These are phyloP conservation scores for Monosporascus sp. DNA, from an alignment of 2,329 filamentous ascomycete genomes.

Conservation along the genomic window DNA sequence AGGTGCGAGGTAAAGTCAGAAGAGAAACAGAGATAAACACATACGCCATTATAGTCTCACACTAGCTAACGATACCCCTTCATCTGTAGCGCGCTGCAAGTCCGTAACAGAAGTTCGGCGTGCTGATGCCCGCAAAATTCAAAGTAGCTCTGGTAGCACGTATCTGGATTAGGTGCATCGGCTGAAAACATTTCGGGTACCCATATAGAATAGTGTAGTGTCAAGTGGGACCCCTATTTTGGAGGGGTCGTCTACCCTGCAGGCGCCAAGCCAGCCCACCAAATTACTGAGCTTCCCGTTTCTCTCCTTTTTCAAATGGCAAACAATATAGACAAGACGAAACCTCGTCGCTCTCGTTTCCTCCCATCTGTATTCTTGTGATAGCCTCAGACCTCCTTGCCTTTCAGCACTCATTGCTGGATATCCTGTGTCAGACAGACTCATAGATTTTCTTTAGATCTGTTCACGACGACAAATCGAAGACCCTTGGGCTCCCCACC, in stretches of 20 bases:
- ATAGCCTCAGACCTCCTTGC: background rate
- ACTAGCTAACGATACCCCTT: too few species aligned
- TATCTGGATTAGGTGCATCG: background rate
- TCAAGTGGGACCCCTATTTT: background rate
- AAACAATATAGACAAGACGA: background rate
- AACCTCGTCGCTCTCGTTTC: background rate
- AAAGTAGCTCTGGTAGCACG: too few species aligned
- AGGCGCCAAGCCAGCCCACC: background rate
- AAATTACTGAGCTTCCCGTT: background rate
- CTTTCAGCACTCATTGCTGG: background rate
- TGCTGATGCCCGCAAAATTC: too few species aligned
- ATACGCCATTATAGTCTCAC: too few species aligned
- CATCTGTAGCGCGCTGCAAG: too few species aligned
- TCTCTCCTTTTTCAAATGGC: background rate
- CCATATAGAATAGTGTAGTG: background rate
- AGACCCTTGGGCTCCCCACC: background rate
- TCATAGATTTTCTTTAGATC: background rate
- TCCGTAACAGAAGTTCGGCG: too few species aligned
- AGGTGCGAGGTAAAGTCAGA: too few species aligned
- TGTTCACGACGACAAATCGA: background rate
- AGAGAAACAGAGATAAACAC: too few species aligned
- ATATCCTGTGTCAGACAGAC: background rate
- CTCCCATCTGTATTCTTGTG: background rate
- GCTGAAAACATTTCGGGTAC: background rate
- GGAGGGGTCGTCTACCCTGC: background rate